Conservation (phyloP, 2,329 filamentous ascomycete genomes). For the Ophiostoma tasmaniense region DNA sequence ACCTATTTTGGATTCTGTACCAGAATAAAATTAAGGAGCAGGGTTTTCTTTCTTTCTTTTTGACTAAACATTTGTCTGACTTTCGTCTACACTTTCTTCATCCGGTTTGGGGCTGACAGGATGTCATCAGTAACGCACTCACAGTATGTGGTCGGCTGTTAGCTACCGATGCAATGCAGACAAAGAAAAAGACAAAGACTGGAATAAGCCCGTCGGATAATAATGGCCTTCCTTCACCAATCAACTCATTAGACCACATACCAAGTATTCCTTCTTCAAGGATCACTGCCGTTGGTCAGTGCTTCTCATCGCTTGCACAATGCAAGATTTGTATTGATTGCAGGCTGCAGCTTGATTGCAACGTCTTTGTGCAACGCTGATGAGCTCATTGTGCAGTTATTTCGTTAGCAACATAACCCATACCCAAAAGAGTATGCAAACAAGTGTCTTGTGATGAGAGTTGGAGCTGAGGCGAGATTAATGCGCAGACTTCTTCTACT, state of each 20-base stretch:
- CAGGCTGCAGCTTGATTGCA: neutral
- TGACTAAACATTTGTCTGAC: too few species aligned
- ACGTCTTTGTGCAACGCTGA: neutral
- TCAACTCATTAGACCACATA: too few species aligned
- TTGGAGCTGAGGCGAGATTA: neutral
- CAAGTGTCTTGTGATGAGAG: neutral
- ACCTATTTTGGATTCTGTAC: neutral
- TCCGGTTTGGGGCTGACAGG: neutral
- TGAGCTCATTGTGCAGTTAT: neutral
- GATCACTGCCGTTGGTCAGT: neutral
- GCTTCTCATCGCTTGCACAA: too few species aligned
- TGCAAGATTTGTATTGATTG: neutral
- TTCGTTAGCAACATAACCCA: neutral
- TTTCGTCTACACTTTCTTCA: neutral
- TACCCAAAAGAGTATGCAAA: constrained; percentile 5
- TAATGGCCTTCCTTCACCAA: too few species aligned
- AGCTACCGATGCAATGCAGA: neutral
- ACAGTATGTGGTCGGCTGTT: too few species aligned
- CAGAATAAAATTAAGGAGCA: neutral
- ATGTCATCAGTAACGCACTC: too few species aligned
- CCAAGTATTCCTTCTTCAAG: neutral
- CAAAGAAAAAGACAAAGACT: too few species aligned
- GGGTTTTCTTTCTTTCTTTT: neutral
- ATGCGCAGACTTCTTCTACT: neutral
- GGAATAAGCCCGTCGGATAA: too few species aligned